Conservation (phyloP, 2,329 filamentous ascomycete genomes). For the Pseudogymnoascus sp. region DNA sequence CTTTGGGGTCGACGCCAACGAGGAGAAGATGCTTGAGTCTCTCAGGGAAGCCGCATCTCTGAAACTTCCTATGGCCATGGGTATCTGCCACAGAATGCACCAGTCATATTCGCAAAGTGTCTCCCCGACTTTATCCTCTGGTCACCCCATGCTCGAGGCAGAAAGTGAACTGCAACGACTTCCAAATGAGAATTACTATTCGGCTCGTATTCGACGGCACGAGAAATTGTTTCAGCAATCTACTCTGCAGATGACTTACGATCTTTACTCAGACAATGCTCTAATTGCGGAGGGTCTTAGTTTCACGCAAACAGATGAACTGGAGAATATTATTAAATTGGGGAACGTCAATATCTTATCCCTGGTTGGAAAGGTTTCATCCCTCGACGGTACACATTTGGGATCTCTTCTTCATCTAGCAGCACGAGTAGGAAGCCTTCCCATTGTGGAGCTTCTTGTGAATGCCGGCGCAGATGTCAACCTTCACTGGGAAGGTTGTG, state of each 20-base stretch:
- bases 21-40: background rate
- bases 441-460: background rate
- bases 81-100: background rate
- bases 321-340: background rate
- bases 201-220: background rate
- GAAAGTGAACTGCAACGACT: background rate
- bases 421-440: background rate
- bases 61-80: background rate
- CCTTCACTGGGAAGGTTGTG: background rate
- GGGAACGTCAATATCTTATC: background rate
- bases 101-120: background rate
- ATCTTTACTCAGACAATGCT: background rate
- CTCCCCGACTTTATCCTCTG: background rate
- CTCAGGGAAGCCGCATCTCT: background rate
- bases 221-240: background rate
- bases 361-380: background rate
- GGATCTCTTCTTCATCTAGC: slow-evolving; percentile 1
- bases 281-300: background rate
- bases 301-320: background rate
- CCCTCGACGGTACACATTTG: background rate
- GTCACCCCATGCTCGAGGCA: background rate
- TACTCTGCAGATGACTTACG: background rate
- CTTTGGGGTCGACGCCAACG: background rate
- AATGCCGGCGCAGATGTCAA: background rate
- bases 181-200: background rate